Percentiles rank a stretch among this genome's conserved stretches.
These are phyloP conservation scores for Kalmusia sp. DNA, from an alignment of 2,329 filamentous ascomycete genomes.

Conservation along the genomic window DNA sequence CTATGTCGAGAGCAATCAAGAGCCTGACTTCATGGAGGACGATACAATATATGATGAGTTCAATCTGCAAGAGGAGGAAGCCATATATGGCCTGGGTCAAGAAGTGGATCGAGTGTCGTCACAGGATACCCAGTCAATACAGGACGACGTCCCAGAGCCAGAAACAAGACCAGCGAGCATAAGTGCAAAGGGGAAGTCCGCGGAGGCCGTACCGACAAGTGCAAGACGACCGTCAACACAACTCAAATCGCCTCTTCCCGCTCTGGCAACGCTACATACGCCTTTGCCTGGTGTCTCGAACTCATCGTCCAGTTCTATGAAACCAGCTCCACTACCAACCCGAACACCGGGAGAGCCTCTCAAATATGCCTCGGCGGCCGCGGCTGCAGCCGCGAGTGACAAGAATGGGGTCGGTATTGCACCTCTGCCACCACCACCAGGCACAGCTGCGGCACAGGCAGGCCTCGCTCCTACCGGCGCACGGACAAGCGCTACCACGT, in stretches of 20 bases:
- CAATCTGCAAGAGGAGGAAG: constrained; percentile 90
- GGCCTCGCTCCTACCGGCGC: constrained; percentile 58
- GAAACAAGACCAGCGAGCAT: constrained; percentile 58
- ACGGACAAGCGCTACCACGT: constrained; percentile 64
- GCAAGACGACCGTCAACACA: constrained; percentile 82
- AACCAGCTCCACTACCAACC: constrained; percentile 86
- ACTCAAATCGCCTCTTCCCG: constrained; percentile 92
- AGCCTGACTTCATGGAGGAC: constrained; percentile 90
- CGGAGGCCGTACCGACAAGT: constrained; percentile 64
- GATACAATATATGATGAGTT: constrained; percentile 96
- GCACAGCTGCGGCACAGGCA: constrained; percentile 53
- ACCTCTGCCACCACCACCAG: constrained; percentile 88
- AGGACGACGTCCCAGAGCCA: constrained; percentile 77
- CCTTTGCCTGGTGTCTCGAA: constrained; percentile 69
- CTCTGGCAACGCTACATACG: constrained; percentile 86
- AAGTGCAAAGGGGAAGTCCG: constrained; percentile 62
- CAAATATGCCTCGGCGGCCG: constrained; percentile 96
- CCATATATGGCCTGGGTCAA: constrained; percentile 77
- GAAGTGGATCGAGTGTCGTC: constrained; percentile 92
- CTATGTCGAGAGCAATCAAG: constrained; percentile 90
- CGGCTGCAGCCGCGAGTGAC: constrained; percentile 89
- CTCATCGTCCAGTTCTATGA: constrained; percentile 74
- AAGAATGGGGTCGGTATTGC: constrained; percentile 90
- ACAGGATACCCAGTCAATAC: constrained; percentile 90
- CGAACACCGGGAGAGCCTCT: constrained; percentile 87